Evolutionary conservation across 2,329 filamentous ascomycete species (phyloP).

Genomic region (Trichothecium roseum): DNA sequence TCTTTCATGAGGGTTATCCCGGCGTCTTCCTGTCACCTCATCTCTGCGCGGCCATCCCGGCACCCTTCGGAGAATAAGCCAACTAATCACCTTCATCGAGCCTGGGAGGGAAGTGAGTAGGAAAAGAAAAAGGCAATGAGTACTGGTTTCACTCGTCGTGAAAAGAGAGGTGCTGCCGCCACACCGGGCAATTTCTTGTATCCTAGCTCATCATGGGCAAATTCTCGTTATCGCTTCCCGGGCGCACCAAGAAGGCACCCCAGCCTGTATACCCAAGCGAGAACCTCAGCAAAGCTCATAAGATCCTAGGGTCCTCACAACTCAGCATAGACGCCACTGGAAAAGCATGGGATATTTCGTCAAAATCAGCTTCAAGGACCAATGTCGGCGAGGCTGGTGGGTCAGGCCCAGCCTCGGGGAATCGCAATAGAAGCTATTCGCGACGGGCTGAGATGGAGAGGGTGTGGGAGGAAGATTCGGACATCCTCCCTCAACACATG

Average conservation of each 20-base stretch:
- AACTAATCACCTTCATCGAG: too few relatives aligned
- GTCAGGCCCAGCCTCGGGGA: slow-evolving; percentile 8
- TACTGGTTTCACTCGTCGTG: too few relatives aligned
- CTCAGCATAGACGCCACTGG: slow-evolving; percentile 28
- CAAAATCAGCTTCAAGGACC: slow-evolving; percentile 33
- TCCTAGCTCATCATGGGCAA: slow-evolving; percentile 12
- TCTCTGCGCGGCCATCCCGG: too few relatives aligned
- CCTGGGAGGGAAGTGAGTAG: too few relatives aligned
- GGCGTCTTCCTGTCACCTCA: too few relatives aligned
- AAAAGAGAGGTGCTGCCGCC: too few relatives aligned
- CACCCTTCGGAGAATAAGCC: too few relatives aligned
- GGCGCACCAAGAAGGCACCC: slow-evolving; percentile 30
- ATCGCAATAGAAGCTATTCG: not conserved
- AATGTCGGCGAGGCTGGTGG: slow-evolving; percentile 30
- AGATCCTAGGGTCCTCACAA: slow-evolving; percentile 35
- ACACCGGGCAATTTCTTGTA: too few relatives aligned
- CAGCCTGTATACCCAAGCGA: slow-evolving; percentile 10
- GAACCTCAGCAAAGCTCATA: slow-evolving; percentile 40
- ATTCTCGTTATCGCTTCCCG: slow-evolving; percentile 24
- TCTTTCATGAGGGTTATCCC: too few relatives aligned
- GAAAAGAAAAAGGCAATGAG: too few relatives aligned
- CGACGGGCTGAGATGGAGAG: slow-evolving; percentile 9
- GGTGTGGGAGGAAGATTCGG: slow-evolving; percentile 36
- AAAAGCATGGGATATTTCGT: slow-evolving; percentile 29
- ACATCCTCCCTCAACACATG: slow-evolving; percentile 26